Evolutionary conservation across 768 basidiomycete species (phyloP), one percentile per base, ranked within the genome.

Genomic region (Myochromella boudieri): DNA sequence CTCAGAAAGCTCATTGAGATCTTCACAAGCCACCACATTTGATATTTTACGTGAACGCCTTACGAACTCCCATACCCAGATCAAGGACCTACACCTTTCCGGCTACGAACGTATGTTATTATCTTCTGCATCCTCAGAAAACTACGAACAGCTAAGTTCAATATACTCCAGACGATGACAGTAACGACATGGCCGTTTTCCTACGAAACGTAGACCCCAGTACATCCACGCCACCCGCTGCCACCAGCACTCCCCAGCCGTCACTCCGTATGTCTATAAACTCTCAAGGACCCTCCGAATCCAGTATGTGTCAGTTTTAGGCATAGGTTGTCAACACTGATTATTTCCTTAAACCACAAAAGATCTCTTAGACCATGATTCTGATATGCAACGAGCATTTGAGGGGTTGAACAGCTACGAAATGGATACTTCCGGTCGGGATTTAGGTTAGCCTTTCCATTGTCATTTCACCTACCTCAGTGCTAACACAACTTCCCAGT

Each of bases 281-380:
- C 44, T 76, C 76, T 6, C 75, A 71, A 34, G 74, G 67, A 47
- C 76, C 69, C 36, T 75, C 65, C 46, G 77, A 82, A 55, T 80
- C 85, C 7, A 83, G 85, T 85, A 58, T 64, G 38, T 48, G 12
- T 11, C 41, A 10, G 20, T 15, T 12, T 12, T 25, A 32, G 12
- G 31, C 25, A 20, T 9, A 6, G 41, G 33, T 33, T 20, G 40
- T 49, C 6, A 14, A n/a, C 36, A 26, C 46, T 62, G 9, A 49
- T 31, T n/a, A 44, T 56, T 46, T 46, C 27, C n/a, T 14, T 20
- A 32, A 4, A 10, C 8, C 36, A n/a, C n/a, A n/a, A n/a, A 49
- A 87, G 85, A 87, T 66, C 68, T 87, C 12, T 62, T 87, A 46
- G 84, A 86, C 17, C 74, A 78, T 45, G 82, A 88, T 55, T 83